Evolutionary conservation across 1,284 basidiomycete species (phyloP).

Genomic region (Cryptococcus sp.): DNA sequence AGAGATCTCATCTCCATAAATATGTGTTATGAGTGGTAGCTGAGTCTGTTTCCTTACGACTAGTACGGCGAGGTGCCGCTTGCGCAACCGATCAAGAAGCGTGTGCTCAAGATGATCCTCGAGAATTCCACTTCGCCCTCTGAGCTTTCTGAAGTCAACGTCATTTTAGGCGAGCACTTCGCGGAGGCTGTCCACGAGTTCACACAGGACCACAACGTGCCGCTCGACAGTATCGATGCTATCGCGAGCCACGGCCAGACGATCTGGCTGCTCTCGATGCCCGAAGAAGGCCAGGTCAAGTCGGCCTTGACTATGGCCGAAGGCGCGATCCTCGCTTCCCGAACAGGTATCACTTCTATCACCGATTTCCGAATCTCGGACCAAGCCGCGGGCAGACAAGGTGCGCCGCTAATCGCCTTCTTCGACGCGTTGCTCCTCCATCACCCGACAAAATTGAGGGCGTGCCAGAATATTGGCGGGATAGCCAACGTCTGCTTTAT

Average conservation of each 20-base stretch:
- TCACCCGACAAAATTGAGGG: slow-evolving; percentile 19
- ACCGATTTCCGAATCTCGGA: slow-evolving; percentile 30
- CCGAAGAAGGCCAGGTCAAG: slow-evolving; percentile 32
- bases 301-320: slow-evolving; percentile 32
- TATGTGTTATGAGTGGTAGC: too few species aligned
- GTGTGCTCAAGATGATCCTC: slow-evolving; percentile 34
- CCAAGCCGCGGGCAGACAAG: slow-evolving; percentile 24
- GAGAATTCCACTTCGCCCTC: slow-evolving; percentile 29
- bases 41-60: not conserved
- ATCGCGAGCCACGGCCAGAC: slow-evolving; percentile 36
- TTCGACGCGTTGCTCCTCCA: slow-evolving; percentile 27
- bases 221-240: slow-evolving; percentile 20
- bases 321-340: slow-evolving; percentile 19
- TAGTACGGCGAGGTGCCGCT: slow-evolving; percentile 34
- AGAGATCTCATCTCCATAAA: not conserved
- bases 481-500: slow-evolving; percentile 31
- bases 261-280: slow-evolving; percentile 39
- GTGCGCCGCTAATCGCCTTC: slow-evolving; percentile 27
- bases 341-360: slow-evolving; percentile 23
- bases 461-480: slow-evolving; percentile 35
- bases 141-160: slow-evolving; percentile 31
- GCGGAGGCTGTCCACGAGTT: slow-evolving; percentile 27
- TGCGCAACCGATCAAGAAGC: slow-evolving; percentile 28
- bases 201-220: slow-evolving; percentile 13
- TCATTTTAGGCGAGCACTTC: slow-evolving; percentile 25